These are phyloP conservation scores for Pyrenula massariospora DNA, from an alignment of 495 filamentous ascomycete species.

Conservation along the genomic window DNA sequence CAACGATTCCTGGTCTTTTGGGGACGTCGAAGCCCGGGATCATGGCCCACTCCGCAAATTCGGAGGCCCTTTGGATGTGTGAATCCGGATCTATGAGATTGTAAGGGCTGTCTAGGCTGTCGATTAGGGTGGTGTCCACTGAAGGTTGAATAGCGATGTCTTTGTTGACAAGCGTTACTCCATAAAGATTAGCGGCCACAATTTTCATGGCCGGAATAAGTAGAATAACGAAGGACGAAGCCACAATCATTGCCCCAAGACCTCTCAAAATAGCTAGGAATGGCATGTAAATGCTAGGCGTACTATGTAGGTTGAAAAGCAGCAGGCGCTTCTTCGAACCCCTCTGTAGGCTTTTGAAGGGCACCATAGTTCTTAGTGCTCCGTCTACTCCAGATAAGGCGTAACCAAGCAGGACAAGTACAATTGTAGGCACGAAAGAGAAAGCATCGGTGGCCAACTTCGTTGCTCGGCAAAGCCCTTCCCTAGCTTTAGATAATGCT, in stretches of 20 bases:
- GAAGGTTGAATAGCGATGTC: background rate
- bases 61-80: background rate
- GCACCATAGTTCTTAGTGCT: background rate
- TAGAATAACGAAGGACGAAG: background rate
- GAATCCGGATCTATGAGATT: background rate
- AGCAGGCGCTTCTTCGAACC: background rate
- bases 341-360: background rate
- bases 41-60: background rate
- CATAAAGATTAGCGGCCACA: background rate
- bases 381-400: background rate
- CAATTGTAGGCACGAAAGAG: background rate
- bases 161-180: background rate
- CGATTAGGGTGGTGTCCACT: background rate
- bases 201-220: background rate
- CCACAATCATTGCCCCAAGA: background rate
- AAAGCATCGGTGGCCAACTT: background rate
- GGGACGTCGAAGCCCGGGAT: background rate
- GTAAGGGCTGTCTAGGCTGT: background rate
- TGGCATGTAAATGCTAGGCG: background rate
- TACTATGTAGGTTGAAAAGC: background rate
- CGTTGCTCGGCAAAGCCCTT: background rate
- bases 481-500: background rate
- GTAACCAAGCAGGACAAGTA: background rate
- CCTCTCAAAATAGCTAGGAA: background rate
- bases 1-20: background rate